Conservation (phyloP, 129 eudicot genomes). For the Arctium lappa region DNA sequence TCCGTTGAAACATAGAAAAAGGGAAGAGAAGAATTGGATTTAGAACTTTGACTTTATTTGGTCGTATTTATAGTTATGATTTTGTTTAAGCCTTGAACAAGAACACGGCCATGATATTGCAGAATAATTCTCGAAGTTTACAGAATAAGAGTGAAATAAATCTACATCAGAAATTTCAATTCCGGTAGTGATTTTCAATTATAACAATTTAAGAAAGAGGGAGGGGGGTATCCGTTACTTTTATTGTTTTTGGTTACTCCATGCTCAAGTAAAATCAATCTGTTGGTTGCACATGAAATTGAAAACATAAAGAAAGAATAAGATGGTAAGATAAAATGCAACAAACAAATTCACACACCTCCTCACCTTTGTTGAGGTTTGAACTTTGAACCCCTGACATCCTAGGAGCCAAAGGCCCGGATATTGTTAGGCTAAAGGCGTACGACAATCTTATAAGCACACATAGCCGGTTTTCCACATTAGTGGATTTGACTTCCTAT, state of each 20-base stretch:
- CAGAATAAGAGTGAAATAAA: background rate
- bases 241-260: background rate
- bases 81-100: background rate
- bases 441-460: background rate
- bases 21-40: background rate
- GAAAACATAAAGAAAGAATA: background rate
- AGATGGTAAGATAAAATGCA: background rate
- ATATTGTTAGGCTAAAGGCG: background rate
- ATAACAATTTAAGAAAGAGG: too few relatives aligned
- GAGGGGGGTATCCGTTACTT: background rate
- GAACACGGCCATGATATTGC: background rate
- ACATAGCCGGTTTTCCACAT: background rate
- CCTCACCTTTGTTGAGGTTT: too few relatives aligned
- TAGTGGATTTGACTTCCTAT: background rate
- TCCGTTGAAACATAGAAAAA: background rate
- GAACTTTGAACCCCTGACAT: too few relatives aligned
- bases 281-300: background rate
- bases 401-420: too few relatives aligned
- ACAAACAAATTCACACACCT: too few relatives aligned
- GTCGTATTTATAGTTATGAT: background rate
- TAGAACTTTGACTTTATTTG: background rate
- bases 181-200: background rate
- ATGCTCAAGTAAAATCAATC: conserved; percentile 7
- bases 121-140: background rate
- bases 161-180: background rate